phyloP scores from a whole-genome alignment of 208 protist genomes.

The Histomonas meleagridis region DNA sequence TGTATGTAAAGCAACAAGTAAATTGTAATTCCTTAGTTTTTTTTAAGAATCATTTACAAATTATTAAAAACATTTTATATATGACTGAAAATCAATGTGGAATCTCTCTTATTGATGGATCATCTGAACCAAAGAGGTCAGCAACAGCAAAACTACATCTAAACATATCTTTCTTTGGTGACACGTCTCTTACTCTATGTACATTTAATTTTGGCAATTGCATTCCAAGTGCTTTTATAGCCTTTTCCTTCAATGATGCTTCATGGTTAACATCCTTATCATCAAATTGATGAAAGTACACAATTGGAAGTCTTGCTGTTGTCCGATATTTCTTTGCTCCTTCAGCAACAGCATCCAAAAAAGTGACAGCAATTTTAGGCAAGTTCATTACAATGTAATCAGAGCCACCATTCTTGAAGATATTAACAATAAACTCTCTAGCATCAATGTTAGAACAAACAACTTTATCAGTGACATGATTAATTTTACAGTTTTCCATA shows the following conservation, averaged over 20 bases:
- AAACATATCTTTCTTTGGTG: not conserved
- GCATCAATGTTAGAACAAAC: conserved; percentile 77
- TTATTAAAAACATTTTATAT: no score
- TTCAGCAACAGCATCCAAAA: conserved; percentile 12
- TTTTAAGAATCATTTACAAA: no score
- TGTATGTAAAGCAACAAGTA: no score
- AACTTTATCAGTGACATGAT: conserved; percentile 61
- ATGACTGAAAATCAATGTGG: no score
- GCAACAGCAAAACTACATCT: not conserved
- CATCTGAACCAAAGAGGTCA: not conserved
- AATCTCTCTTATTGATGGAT: no score
- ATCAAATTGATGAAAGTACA: not conserved
- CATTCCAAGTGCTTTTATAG: not conserved
- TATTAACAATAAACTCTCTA: conserved; percentile 69
- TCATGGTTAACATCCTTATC: not conserved
- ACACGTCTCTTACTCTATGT: conserved; percentile 13
- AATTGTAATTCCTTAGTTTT: no score
- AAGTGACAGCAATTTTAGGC: not conserved
- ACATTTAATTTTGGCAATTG: not conserved
- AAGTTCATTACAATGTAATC: conserved; percentile 38
- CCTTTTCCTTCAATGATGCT: not conserved
- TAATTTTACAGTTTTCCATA: conserved; percentile 67
- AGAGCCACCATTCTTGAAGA: conserved; percentile 47
- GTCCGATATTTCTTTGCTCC: not conserved
- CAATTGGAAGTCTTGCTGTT: conserved; percentile 19